Evolutionary conservation across 139 green algal species (phyloP), one percentile per base, ranked within the genome.

Genomic region (Coelastrella sp.): DNA sequence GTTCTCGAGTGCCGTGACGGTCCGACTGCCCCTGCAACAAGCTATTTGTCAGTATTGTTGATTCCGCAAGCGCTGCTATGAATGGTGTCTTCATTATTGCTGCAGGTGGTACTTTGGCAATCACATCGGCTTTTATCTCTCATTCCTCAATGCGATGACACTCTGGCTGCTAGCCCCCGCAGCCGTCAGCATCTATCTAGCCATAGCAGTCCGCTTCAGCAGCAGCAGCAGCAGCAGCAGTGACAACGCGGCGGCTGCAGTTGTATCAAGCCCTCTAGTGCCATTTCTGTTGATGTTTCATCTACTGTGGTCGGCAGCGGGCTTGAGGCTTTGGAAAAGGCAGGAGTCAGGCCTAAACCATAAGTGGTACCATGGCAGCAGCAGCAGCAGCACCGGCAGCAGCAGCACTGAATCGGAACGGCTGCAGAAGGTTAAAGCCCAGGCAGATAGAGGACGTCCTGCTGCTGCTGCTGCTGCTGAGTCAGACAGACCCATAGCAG

Each of bases 101-200:
- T 78, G 83, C 83, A 88, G 83, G 83, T 4, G 5, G 7, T 88
- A 88, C 47, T 88, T 88, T 80, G 83, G 83, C 22, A 56, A 56
- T 56, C 64, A 61, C 8, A 54, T 88, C 4, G 83, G 66, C 66
- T 66, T 88, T 17, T 73, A 88, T 66, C 66, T 88, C 16, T 47
- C 83, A 1, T 80, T 80, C 7, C 83, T 88, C 5, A 88, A 88
- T 11, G 65, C 83, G 3, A 57, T 88, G 13, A 73, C 83, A 5
- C 11, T 56, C 14, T 88, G 83, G 83, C 66, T 88, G 66, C 17
- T 79, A 20, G 66, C 83, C 8, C 83, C 83, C 7, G 83, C 83
- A 20, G 66, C 16, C 54, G 66, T 80, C 17, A 66, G 47, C 66
- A 54, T 14, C 0, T 87, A 78, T 54, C 14, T 79, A 54, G 23